Evolutionary conservation across 352 stramenopile genomes (phyloP), one percentile per base, ranked within the genome.

Genomic region (Phytophthora crassamura): DNA sequence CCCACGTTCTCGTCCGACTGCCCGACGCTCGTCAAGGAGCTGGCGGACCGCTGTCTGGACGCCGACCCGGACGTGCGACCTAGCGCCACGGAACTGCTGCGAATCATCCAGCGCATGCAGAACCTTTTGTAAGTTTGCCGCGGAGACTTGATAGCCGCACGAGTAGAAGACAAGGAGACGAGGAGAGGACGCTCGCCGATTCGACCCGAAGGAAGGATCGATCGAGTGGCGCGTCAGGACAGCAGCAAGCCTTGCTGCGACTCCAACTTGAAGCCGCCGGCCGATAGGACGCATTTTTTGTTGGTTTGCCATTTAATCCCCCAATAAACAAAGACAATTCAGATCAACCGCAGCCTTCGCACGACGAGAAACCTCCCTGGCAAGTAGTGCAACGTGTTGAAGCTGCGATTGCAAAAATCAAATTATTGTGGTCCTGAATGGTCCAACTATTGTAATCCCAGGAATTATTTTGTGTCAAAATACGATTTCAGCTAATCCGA

Each of bases 11-110:
- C 73, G 15, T 28, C 59, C 0, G 68, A 73, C 7, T 89, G 81
- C 33, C 87, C 87, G n/a, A 28, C 50, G 25, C 69, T 78, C 6
- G 82, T 95, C 10, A 74, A 78, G 25, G 77, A 89, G 36, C 62
- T 95, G 16, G 84, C 82, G 8, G 68, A 65, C 25, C 80, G 81
- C 28, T 95, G 87, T 67, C 62, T 94, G 20, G 72, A 91, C 64
- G 70, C 80, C 15, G 74, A 95, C 46, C 85, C 87, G 53, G 74
- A 89, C 47, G 73, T 78, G 8, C 80, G 87, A 35, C 87, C 87
- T 7, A 82, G 87, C 48, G 85, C 87, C 34, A 59, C 64, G 33
- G 85, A 95, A 59, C 67, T 95, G 46, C 68, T 93, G 49, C 72
- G 67, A 33, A 74, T 93, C 54, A 89, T 95, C 50, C 77, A 88